Conservation (phyloP, 75 land plant species). For the Picea glauca region DNA sequence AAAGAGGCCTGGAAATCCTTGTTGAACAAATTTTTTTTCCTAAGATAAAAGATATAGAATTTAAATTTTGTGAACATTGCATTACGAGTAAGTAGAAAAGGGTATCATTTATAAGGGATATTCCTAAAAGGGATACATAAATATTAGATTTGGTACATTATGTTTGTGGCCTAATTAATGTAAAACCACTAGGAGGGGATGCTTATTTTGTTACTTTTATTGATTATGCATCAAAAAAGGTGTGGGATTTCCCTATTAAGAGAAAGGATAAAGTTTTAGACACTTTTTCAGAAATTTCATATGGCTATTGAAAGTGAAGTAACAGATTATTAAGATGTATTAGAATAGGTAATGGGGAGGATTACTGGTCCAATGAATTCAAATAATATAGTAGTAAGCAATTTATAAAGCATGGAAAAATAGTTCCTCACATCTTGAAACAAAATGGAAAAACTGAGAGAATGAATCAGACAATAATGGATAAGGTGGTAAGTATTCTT, state of each 20-base stretch:
- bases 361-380: constrained; percentile 16
- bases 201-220: constrained; percentile 33
- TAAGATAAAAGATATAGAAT: neutral
- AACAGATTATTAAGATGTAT: constrained; percentile 22
- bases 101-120: neutral
- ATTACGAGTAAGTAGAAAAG: neutral
- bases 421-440: constrained; percentile 12
- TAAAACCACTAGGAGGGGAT: neutral
- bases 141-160: neutral
- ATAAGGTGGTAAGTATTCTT: constrained; percentile 18
- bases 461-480: constrained; percentile 24
- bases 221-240: constrained; percentile 29
- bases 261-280: constrained; percentile 30
- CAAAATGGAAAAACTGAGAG: constrained; percentile 23
- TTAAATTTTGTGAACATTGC: neutral
- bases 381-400: constrained; percentile 16
- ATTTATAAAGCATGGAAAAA: constrained; percentile 19
- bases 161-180: neutral
- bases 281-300: constrained; percentile 20
- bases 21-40: too few species aligned
- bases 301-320: constrained; percentile 16
- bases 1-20: neutral
- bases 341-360: constrained; percentile 22
- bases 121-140: neutral
- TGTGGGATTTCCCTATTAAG: constrained; percentile 20